Evolutionary conservation across 495 filamentous ascomycete genomes (phyloP), one percentile per base, ranked within the genome.

Genomic region (Opeltia flavorubescens): DNA sequence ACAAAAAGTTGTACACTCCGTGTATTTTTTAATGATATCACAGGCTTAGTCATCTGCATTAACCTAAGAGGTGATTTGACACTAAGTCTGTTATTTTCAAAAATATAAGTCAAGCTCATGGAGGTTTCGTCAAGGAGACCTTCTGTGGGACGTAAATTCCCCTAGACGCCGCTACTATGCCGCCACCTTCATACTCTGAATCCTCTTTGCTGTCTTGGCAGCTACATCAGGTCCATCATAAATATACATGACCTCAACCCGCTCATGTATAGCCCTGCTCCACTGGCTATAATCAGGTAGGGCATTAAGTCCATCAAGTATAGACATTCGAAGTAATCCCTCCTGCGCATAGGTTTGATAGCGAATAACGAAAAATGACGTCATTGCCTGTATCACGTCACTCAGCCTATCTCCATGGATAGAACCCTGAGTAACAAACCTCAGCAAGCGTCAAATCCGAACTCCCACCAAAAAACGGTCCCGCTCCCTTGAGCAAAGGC

Each of bases 381-480:
- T 54, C 36, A 54, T 26, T 5, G 52, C 52, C 51, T 53, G 28
- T 4, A 26, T 17, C 6, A 26, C 20, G 23, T 1, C 4, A 21
- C 1, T 21, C 13, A 17, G 15, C 5, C 2, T 24, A 24, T 3
- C 18, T 11, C 2, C 2, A 9, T 6, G 18, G 8, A 15, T 28
- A 8, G 34, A 49, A 35, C 49, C 44, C 18, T 63, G 60, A 49
- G 59, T 56, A 1, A 54, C 68, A 50, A 64, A 87, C 86, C 76
- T 93, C 87, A 12, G 77, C 87, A 25, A 86, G 63, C 2, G 85
- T 89, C 28, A 89, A 54, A 56, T 74, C 78, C 43, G 79, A 67
- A 46, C 77, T 81, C 0, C 86, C 87, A n/a, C 79, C 81, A 64
- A 91, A 95, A 66, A 82, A 94, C 0, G 86, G 87, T 0, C 57